Evolutionary conservation across 225 moss, liverwort and hornwort species (phyloP), one percentile per base, ranked within the genome.

Genomic region (Thuidium tamariscinum): DNA sequence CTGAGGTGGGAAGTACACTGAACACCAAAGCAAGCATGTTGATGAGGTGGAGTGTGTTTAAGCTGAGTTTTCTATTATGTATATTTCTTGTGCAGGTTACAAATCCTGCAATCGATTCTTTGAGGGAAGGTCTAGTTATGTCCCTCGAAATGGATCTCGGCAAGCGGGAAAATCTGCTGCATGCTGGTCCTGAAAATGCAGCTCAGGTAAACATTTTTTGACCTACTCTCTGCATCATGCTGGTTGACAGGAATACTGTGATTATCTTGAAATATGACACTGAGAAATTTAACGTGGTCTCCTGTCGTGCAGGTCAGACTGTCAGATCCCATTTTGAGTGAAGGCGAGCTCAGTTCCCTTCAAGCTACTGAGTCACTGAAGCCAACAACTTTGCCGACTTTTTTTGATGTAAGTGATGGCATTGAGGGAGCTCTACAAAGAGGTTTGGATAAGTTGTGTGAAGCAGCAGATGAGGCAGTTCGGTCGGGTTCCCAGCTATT

Each of bases 71-170:
- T 32, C 55, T 81, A 46, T 63, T 71, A 8, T 29, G 55, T 67
- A 30, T 77, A 64, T 39, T 67, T 63, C 54, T 25, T 88, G 42
- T 79, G 69, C 94, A 98, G 97, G 96, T 98, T 64, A 98, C 98
- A 41, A 98, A 98, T 86, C 98, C 98, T 85, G 95, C 98, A 34
- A 98, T 98, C 71, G 98, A 98, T 87, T 97, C 98, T 49, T 78
- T 98, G 74, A 94, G 98, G 88, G 98, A 98, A 86, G 98, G 98
- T 36, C 84, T 98, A 52, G 98, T 98, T 15, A 98, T 98, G 98
- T 98, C 98, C 15, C 91, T 98, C 59, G 98, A 98, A 90, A 93
- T 96, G 54, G 95, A 94, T 77, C 92, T 98, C 25, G 98, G 98
- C 71, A 96, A 92, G 89, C 93, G 95, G 7, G 95, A 85, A 86